Base-by-base conservation (phyloP, 2,329 filamentous ascomycete genomes). In the Gaeumannomyces sp. region DNA sequence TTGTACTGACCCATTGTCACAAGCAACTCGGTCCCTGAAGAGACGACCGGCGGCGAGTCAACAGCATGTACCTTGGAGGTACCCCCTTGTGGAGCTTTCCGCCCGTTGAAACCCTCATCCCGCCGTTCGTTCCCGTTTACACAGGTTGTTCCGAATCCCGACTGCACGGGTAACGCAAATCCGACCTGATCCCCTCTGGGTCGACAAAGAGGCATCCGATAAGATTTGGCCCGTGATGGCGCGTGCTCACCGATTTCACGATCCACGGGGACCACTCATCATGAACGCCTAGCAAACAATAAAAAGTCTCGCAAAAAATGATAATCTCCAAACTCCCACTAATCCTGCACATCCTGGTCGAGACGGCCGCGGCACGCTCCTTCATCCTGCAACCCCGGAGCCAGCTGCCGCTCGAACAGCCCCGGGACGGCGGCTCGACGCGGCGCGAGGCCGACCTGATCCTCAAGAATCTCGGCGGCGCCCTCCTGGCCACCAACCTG, bases 391-490 rank as follows among this genome's bases (percentile, higher is more conserved):
- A 65, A 1, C 80, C 81, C 1, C 69, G 74, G 27, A 70, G 71
- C 10, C 81, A 85, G 66, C 74, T 84, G 13, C 72, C 76, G 11
- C 45, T 53, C 45, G 19, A 53, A 4, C 45, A 25, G 6, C 1
- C 45, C 45, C 72, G 71, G 7, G 76, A 79, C n/a, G 71, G 76
- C 7, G 72, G 71, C 11, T 76, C 80, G n/a, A 70, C 69, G 4
- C 76, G 83, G 45, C 69, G 70, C 2, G 76, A 78, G 25, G 76
- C 78, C 6, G 71, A 69, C 4, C 77, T 83, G 53, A 72, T 84
- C 38, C 70, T 83, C 16, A 76, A 78, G 61, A 81, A 78, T 65
- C 77, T 83, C 16, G 82, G 81, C 59, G 81, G 79, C 16, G 73
- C 83, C 19, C 73, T 85, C 3, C 69, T 80, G 19, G 74, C 78